Percentiles rank a stretch among this genome's conserved stretches.
Conservation (phyloP, 805 yeast genomes). For the Wickerhamomyces alni region DNA sequence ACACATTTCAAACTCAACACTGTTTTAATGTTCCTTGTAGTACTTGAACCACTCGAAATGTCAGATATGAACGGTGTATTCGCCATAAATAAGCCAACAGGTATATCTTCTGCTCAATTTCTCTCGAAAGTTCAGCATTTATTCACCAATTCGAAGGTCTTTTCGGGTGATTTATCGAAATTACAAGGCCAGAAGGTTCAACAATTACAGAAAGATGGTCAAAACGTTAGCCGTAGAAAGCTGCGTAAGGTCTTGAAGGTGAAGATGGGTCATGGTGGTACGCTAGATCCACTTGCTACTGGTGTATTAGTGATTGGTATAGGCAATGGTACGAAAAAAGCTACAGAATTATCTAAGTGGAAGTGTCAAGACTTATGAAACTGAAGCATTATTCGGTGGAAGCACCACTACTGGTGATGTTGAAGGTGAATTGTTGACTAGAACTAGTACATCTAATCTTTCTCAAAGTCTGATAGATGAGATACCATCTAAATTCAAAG, state of each 20-base stretch:
- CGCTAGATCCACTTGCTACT: conserved; percentile 92
- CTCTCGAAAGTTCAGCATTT: conserved; percentile 58
- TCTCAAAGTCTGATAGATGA: conserved; percentile 42
- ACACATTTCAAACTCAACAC: too few species aligned
- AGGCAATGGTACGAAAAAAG: conserved; percentile 82
- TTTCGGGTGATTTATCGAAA: conserved; percentile 46
- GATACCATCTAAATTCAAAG: conserved; percentile 63
- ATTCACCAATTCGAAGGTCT: conserved; percentile 54
- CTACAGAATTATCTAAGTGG: conserved; percentile 66
- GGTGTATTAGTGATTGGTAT: conserved; percentile 90
- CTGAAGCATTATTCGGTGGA: conserved; percentile 82
- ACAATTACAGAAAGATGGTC: conserved; percentile 30
- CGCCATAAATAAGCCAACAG: conserved; percentile 87
- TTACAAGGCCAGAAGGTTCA: conserved; percentile 42
- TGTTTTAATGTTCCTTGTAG: too few species aligned
- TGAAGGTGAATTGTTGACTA: conserved; percentile 74
- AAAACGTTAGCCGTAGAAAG: conserved; percentile 46
- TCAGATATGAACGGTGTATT: conserved; percentile 79
- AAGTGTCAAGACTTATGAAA: conserved; percentile 73
- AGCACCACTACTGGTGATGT: conserved; percentile 92
- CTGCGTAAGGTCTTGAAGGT: conserved; percentile 48
- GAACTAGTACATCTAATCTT: conserved; percentile 35
- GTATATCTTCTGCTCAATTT: conserved; percentile 73
- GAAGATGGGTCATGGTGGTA: conserved; percentile 98
- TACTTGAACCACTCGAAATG: too few species aligned